Evolutionary conservation across 768 basidiomycete species (phyloP).

Genomic region (Termitomyces bulborhizus): DNA sequence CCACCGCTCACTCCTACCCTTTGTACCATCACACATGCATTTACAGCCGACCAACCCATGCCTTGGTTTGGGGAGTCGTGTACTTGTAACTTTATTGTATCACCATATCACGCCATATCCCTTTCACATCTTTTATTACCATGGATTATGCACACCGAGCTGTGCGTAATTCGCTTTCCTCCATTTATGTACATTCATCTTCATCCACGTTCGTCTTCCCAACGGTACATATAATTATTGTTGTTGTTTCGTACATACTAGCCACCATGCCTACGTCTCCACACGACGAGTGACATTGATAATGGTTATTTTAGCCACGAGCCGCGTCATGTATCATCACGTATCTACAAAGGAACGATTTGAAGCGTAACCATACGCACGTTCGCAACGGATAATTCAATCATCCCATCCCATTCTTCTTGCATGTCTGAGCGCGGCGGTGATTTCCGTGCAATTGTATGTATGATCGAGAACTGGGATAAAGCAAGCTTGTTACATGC

Average conservation of each 20-base stretch:
- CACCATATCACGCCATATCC: neutral
- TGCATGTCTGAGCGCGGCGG: neutral
- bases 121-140: neutral
- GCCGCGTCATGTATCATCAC: neutral
- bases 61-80: neutral
- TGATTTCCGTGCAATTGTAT: neutral
- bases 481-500: neutral
- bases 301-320: neutral
- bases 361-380: neutral
- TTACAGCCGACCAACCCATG: neutral
- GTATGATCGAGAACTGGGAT: neutral
- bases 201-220: neutral
- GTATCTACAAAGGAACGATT: neutral
- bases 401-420: neutral
- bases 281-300: neutral
- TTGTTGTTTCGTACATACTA: neutral
- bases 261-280: neutral
- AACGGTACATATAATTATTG: neutral
- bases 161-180: neutral
- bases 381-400: neutral
- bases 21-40: neutral
- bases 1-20: neutral
- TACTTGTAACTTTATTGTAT: conserved; percentile 1
- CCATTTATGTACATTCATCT: neutral
- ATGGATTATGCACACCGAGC: neutral